These are phyloP conservation scores for Talaromyces sp. DNA, from an alignment of 2,329 filamentous ascomycete species.

Conservation along the genomic window DNA sequence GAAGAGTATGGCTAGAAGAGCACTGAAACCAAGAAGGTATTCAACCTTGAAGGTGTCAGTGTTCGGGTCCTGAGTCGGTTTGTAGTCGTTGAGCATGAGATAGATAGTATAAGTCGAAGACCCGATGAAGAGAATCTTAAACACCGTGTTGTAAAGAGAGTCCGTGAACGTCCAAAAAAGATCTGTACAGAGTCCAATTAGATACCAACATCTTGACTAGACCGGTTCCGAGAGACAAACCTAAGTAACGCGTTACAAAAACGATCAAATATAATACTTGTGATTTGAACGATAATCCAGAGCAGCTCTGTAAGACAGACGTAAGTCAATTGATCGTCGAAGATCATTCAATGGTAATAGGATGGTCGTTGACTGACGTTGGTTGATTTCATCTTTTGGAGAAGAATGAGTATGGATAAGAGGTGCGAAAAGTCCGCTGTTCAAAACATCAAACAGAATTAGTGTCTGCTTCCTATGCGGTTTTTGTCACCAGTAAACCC, in stretches of 20 bases:
- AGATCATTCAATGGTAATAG: neutral
- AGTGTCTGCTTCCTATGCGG: neutral
- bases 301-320: constrained; percentile 67
- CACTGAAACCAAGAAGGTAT: constrained; percentile 81
- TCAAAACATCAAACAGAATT: constrained; percentile 19
- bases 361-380: constrained; percentile 59
- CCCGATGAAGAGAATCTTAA: constrained; percentile 92
- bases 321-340: neutral
- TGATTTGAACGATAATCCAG: constrained; percentile 98
- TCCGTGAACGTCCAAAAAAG: constrained; percentile 79
- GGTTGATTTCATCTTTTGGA: constrained; percentile 93
- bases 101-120: constrained; percentile 93
- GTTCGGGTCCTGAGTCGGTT: constrained; percentile 94
- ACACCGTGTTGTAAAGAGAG: constrained; percentile 86
- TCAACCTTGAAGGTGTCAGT: constrained; percentile 96
- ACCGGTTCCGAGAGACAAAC: constrained; percentile 43
- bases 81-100: constrained; percentile 96
- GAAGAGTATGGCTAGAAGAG: constrained; percentile 73
- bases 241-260: constrained; percentile 89
- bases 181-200: constrained; percentile 51
- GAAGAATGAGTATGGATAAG: constrained; percentile 84
- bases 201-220: neutral
- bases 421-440: constrained; percentile 93
- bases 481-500: constrained; percentile 18
- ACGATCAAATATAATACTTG: constrained; percentile 93